These are phyloP conservation scores for Mycosphaerella arachidis DNA, from an alignment of 2,329 filamentous ascomycete species.

Conservation along the genomic window DNA sequence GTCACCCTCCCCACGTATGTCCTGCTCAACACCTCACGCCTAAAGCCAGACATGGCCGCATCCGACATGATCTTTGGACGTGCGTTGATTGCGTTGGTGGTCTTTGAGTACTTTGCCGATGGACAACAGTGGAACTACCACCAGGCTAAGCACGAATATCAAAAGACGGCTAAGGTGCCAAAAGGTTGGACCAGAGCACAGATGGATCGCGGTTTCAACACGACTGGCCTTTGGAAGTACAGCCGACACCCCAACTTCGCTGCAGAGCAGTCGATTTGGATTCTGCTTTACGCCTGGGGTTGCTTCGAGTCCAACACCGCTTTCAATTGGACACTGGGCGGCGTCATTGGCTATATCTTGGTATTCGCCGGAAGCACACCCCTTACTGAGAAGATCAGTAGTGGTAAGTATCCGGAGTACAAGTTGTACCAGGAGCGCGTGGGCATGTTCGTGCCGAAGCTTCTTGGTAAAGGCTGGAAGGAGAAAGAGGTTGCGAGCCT, in stretches of 20 bases:
- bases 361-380: conserved; percentile 87
- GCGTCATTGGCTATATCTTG: conserved; percentile 64
- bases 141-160: conserved; percentile 71
- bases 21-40: conserved; percentile 65
- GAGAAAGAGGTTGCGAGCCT: conserved; percentile 26
- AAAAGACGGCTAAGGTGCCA: conserved; percentile 66
- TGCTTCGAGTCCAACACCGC: conserved; percentile 67
- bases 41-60: conserved; percentile 48
- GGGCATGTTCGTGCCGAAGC: conserved; percentile 72
- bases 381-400: conserved; percentile 78
- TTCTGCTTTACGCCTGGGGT: conserved; percentile 81
- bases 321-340: conserved; percentile 74
- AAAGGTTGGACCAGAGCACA: conserved; percentile 58
- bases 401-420: conserved; percentile 85
- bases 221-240: conserved; percentile 78
- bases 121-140: conserved; percentile 93
- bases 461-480: conserved; percentile 31
- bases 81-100: conserved; percentile 52
- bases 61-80: conserved; percentile 58
- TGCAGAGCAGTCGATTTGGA: conserved; percentile 87
- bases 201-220: conserved; percentile 84
- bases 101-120: conserved; percentile 77
- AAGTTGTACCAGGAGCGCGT: conserved; percentile 76
- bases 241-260: conserved; percentile 93
- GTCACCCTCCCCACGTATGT: conserved; percentile 80